Evolutionary conservation across 2,329 filamentous ascomycete species (phyloP).

Genomic region (Ophiostoma sp.): DNA sequence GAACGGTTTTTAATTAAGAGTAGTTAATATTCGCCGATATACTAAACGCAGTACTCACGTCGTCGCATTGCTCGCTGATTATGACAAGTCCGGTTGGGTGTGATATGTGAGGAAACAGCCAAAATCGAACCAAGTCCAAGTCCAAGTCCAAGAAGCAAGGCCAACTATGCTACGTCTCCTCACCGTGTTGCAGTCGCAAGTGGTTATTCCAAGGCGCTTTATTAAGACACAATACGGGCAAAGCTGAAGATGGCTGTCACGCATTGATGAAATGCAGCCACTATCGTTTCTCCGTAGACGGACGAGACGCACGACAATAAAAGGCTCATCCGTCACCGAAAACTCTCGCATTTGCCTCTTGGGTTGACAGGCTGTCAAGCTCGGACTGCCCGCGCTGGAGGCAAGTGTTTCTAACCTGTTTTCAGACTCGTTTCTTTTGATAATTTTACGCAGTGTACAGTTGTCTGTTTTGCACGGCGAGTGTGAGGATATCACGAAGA

Average conservation of each 20-base stretch:
- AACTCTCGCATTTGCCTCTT: neutral
- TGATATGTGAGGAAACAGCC: neutral
- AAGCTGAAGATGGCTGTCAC: slow-evolving; percentile 4
- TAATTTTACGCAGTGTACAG: no score
- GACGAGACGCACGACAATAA: neutral
- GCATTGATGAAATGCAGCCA: neutral
- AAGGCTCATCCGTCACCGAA: slow-evolving; percentile 7
- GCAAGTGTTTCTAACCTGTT: neutral
- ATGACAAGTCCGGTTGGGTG: neutral
- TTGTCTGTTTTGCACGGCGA: no score
- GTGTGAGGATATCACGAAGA: no score
- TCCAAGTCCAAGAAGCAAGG: neutral
- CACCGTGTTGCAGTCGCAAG: neutral
- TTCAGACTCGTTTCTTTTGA: no score
- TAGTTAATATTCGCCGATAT: no score
- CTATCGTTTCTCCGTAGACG: neutral
- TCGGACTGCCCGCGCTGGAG: neutral
- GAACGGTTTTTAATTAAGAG: no score
- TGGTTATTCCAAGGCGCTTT: neutral
- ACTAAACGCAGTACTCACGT: neutral
- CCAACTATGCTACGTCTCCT: neutral
- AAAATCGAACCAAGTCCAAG: neutral
- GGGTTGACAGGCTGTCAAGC: neutral
- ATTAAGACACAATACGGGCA: neutral
- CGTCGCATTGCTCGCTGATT: neutral